Evolutionary conservation across 2,329 filamentous ascomycete genomes (phyloP).

Genomic region (Rhexocercosporidium sp.): DNA sequence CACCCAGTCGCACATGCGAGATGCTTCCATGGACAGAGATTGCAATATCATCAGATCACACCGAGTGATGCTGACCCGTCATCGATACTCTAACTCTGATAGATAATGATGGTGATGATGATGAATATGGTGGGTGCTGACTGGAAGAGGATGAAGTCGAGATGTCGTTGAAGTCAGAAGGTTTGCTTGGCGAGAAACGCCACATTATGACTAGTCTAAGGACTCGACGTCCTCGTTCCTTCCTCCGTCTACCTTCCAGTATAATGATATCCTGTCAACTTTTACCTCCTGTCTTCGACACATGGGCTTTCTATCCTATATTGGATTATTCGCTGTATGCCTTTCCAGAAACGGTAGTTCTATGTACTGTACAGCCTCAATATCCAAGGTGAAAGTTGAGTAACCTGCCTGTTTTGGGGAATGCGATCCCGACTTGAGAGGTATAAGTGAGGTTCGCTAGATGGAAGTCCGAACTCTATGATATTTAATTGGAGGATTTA

Average conservation of each 20-base stretch:
- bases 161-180: neutral
- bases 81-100: too few species aligned
- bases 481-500: too few species aligned
- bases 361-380: conserved; percentile 9
- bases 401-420: conserved; percentile 5
- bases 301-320: neutral
- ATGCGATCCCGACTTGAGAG: neutral
- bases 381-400: neutral
- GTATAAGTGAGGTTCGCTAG: neutral
- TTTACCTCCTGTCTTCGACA: too few species aligned
- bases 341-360: neutral
- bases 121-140: neutral
- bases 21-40: neutral
- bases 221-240: neutral
- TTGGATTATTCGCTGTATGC: neutral
- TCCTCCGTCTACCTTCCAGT: neutral
- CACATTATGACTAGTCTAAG: neutral
- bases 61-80: neutral
- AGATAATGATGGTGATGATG: neutral
- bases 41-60: neutral
- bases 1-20: neutral
- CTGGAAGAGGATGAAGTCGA: neutral
- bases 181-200: neutral
- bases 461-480: neutral
- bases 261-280: too few species aligned